Evolutionary conservation across 805 yeast species (phyloP), one percentile per base, ranked within the genome.

Genomic region (Yamadazyma tumulicola): DNA sequence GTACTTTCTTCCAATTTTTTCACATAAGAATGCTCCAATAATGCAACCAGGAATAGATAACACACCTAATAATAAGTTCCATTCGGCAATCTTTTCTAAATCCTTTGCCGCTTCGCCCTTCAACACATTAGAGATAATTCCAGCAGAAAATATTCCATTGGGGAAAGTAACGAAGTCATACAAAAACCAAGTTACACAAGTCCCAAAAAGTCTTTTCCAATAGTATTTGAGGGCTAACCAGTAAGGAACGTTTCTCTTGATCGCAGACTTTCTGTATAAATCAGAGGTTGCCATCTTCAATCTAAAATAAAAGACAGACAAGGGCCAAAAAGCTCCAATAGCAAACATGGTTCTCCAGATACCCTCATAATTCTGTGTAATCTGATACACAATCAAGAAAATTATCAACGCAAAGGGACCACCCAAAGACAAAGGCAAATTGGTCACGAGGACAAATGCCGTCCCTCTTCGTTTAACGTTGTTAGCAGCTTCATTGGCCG

Each of bases 141-240:
- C 58, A 19, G 79, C 67, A 4, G 83, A 72, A 54, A 81, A 81
- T 33, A 81, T 69, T 53, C 86, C 87, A 52, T 82, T 82, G 9
- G 91, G 89, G 66, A 83, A 84, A 5, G 85, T 78, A 48, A 84
- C 84, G 48, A 83, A 84, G 61, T 84, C 94, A 52, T 81, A 84
- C 47, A 83, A 65, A 63, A 83, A 83, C 93, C 93, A 84, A 38
- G 83, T 74, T 4, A 76, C 79, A 53, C 84, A 77, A 12, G 85
- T 79, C 22, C 91, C 93, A 19, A 82, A 45, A 15, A 84, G 51
- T 37, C 85, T 64, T 27, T 51, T 61, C 89, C 91, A 83, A 61
- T 81, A 81, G 58, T 62, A 83, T 50, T 74, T 77, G 38, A 81
- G 34, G 0, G 79, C 77, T 22, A 81, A 67, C 61, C 62, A 56